Percentiles rank a stretch among this genome's conserved stretches.
phyloP scores from a whole-genome alignment of 768 basidiomycete species.

The Panaeolus papilionaceus region DNA sequence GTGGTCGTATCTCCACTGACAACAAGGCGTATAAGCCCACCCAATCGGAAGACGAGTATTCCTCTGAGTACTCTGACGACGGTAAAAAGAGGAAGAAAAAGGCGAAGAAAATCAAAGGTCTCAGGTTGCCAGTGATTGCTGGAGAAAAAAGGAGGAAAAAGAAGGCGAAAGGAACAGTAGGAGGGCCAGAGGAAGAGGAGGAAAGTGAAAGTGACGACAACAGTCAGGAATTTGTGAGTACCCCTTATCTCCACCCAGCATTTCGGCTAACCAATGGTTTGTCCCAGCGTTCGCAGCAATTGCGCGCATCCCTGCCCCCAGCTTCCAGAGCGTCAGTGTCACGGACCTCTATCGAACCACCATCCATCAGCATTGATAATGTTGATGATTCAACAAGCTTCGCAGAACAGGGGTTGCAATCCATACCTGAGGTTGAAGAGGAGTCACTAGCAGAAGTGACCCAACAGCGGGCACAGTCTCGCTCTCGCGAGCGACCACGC shows the following conservation, averaged over 20 bases:
- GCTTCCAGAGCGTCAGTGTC: slow-evolving; percentile 39
- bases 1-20: slow-evolving; percentile 73
- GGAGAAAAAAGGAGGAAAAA: slow-evolving; percentile 71
- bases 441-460: slow-evolving; percentile 31
- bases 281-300: slow-evolving; percentile 33
- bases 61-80: slow-evolving; percentile 26
- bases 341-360: slow-evolving; percentile 50
- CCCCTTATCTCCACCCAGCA: slow-evolving; percentile 12
- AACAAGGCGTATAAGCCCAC: slow-evolving; percentile 84
- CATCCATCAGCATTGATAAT: slow-evolving; percentile 27
- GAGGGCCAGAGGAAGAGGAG: slow-evolving; percentile 56
- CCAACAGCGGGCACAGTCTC: slow-evolving; percentile 27
- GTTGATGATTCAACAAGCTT: slow-evolving; percentile 48
- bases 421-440: slow-evolving; percentile 74
- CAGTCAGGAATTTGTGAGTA: slow-evolving; percentile 42
- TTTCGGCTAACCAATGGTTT: slow-evolving; percentile 29
- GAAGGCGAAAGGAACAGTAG: slow-evolving; percentile 46
- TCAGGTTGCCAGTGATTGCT: slow-evolving; percentile 67
- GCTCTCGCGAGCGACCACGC: slow-evolving; percentile 36
- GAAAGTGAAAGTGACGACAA: slow-evolving; percentile 53
- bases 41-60: slow-evolving; percentile 64
- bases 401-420: slow-evolving; percentile 59
- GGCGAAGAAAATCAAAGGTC: slow-evolving; percentile 62
- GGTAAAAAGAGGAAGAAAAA: slow-evolving; percentile 59
- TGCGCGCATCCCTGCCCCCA: slow-evolving; percentile 46